Conservation (phyloP, 495 filamentous ascomycete genomes). For the Aspergillus nidulans region DNA sequence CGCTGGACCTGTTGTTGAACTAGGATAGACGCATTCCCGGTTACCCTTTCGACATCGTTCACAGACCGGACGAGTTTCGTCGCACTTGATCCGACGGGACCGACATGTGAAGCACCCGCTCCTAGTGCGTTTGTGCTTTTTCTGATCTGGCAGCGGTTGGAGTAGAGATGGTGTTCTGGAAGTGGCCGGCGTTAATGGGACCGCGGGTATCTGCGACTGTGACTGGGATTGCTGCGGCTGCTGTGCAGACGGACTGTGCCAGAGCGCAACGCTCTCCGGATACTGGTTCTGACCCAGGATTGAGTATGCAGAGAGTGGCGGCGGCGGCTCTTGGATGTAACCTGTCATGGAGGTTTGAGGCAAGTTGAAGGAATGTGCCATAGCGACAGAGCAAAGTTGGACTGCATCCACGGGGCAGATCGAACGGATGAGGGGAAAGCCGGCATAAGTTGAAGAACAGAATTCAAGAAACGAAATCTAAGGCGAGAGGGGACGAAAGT, state of each 20-base stretch:
- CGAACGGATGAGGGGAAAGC: conserved; percentile 3
- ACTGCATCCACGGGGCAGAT: conserved; percentile 17
- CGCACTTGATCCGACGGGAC: conserved; percentile 86
- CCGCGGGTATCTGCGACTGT: conserved; percentile 14
- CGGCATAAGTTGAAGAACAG: conserved; percentile 16
- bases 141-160: conserved; percentile 55
- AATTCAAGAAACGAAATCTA: conserved; percentile 8
- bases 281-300: conserved; percentile 36
- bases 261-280: conserved; percentile 41
- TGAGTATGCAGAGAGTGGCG: conserved; percentile 31
- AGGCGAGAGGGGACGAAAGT: neutral
- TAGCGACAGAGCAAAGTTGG: conserved; percentile 16
- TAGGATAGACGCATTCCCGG: conserved; percentile 79
- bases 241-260: conserved; percentile 35
- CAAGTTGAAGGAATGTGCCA: conserved; percentile 34
- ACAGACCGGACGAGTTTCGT: conserved; percentile 81
- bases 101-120: conserved; percentile 95
- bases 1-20: conserved; percentile 39
- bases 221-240: conserved; percentile 4
- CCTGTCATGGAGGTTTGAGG: conserved; percentile 32
- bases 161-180: conserved; percentile 29
- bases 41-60: conserved; percentile 84
- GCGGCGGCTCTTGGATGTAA: conserved; percentile 18
- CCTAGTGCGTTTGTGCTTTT: conserved; percentile 90
- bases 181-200: conserved; percentile 21